A percentile compares a stretch with the other conserved stretches of the same genome.
These are phyloP conservation scores for Albifimbria verrucaria DNA, from an alignment of 2,329 filamentous ascomycete species.

Conservation along the genomic window DNA sequence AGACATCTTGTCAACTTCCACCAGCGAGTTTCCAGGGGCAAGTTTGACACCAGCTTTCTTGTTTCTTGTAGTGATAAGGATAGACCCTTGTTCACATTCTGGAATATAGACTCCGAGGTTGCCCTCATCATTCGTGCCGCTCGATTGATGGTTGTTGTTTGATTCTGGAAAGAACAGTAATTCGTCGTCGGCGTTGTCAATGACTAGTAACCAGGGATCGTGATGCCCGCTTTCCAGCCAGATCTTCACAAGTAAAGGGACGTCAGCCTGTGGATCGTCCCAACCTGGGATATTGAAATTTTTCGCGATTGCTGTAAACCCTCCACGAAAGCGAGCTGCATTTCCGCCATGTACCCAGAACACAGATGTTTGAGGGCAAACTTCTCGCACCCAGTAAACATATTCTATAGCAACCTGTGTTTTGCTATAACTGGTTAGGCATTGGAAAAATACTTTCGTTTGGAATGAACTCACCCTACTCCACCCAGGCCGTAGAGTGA, in stretches of 20 bases:
- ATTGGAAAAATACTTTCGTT: neutral
- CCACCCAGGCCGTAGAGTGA: neutral
- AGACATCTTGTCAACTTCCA: neutral
- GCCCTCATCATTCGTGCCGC: constrained; percentile 10
- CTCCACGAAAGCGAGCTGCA: neutral
- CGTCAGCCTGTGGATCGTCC: neutral
- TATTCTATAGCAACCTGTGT: neutral
- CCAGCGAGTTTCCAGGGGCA: neutral
- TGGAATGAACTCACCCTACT: neutral
- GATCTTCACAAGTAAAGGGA: neutral
- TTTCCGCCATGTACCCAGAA: neutral
- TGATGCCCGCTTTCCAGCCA: neutral
- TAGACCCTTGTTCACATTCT: constrained; percentile 6
- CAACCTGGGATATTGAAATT: neutral
- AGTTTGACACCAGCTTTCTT: constrained; percentile 3
- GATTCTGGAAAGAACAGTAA: constrained; percentile 21
- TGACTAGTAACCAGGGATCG: constrained; percentile 36
- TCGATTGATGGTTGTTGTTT: neutral
- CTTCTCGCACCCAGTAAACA: neutral
- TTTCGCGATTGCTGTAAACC: neutral
- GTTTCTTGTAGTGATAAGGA: constrained; percentile 18
- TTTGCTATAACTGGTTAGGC: neutral
- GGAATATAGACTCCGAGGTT: constrained; percentile 21
- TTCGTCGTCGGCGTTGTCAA: constrained; percentile 42
- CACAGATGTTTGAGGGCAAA: neutral